phyloP scores from a whole-genome alignment of 2,329 filamentous ascomycete genomes.

The Fusarium subtropicale region DNA sequence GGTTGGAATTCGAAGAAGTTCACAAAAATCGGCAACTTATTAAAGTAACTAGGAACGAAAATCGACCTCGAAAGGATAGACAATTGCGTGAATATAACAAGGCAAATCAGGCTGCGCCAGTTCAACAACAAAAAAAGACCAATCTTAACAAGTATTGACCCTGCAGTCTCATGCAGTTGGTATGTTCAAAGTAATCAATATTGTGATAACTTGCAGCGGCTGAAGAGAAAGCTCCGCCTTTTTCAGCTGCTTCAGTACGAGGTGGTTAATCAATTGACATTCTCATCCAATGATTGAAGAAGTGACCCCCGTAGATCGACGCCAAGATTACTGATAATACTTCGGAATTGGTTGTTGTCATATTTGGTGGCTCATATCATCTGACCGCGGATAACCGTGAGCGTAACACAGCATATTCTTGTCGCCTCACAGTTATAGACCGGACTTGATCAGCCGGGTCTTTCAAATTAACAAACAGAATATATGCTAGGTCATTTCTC shows the following conservation, averaged over 20 bases:
- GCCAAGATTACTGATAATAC: background rate
- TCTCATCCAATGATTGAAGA: background rate
- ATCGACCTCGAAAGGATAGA: background rate
- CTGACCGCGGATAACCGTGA: background rate
- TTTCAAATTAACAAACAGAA: background rate
- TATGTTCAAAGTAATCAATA: background rate
- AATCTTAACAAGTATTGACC: background rate
- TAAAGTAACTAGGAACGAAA: background rate
- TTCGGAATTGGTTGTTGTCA: too few species aligned
- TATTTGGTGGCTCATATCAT: background rate
- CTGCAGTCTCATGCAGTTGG: background rate
- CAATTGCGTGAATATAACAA: background rate
- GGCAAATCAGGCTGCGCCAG: background rate
- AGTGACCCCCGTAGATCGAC: background rate
- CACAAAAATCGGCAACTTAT: background rate
- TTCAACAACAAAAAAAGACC: fast-evolving
- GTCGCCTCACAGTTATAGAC: background rate
- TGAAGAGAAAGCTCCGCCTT: background rate
- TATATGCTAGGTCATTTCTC: background rate
- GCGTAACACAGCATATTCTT: background rate
- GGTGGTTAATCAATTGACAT: background rate
- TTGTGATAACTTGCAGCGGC: background rate
- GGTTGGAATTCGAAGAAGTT: fast-evolving
- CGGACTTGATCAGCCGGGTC: background rate
- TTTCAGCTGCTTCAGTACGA: background rate